Percentiles rank a stretch among this genome's conserved stretches.
These are phyloP conservation scores for Melastoma malabathricum DNA, from an alignment of 345 rosid species.

Conservation along the genomic window DNA sequence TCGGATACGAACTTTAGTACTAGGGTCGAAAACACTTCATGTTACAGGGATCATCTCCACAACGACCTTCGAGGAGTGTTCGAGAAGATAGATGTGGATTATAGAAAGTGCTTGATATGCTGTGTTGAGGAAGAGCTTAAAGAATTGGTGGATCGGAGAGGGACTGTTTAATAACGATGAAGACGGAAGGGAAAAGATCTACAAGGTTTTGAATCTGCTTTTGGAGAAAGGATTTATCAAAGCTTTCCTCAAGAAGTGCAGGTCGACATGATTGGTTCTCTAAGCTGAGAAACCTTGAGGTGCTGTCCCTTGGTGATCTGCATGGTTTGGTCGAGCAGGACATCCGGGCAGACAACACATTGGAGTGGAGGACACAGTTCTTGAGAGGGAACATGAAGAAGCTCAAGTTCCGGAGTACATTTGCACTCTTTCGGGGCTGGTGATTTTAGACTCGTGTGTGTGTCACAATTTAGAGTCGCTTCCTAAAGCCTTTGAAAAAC, in stretches of 20 bases:
- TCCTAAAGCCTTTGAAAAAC: conserved; percentile 11
- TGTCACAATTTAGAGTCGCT: conserved; percentile 26
- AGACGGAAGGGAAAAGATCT: background rate
- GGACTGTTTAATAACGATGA: conserved; percentile 3
- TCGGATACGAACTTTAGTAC: no score
- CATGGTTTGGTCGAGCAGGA: conserved; percentile 2
- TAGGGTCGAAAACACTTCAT: no score
- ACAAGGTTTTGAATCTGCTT: background rate
- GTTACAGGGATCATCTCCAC: background rate
- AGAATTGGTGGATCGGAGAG: conserved; percentile 32
- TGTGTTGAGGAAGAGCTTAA: conserved; percentile 9
- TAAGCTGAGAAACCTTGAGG: conserved; percentile 14
- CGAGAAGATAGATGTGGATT: background rate
- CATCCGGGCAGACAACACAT: background rate
- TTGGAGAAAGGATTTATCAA: conserved; percentile 13
- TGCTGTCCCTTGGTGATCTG: conserved; percentile 31
- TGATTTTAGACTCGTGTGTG: conserved; percentile 20
- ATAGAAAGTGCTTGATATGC: conserved; percentile 4
- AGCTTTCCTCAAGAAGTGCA: conserved; percentile 18
- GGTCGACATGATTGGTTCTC: conserved; percentile 11
- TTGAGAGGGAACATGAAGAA: conserved; percentile 1
- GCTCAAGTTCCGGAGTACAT: conserved; percentile 10
- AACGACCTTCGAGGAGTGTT: conserved; percentile 1
- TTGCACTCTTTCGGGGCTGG: conserved; percentile 8
- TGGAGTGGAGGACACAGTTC: no score